Base-by-base conservation (phyloP, 2,329 filamentous ascomycete species). In the Phaeosphaeria sp. region DNA sequence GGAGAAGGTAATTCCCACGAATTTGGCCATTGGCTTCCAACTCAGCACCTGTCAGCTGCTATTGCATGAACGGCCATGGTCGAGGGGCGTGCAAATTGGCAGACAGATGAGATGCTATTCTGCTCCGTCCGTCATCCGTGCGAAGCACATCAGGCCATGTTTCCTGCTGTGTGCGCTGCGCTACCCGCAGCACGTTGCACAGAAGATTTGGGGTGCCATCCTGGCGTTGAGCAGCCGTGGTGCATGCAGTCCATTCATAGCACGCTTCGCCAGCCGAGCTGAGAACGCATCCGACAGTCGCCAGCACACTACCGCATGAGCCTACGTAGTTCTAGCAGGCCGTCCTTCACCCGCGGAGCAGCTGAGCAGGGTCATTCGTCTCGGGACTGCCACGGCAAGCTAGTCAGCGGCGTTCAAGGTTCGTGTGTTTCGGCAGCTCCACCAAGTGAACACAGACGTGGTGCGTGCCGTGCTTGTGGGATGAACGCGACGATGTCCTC, bases 11-110 rank as follows among this genome's bases (percentile, higher is more conserved):
- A 42, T 55, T 52, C 55, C 64, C 64, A 54, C 54, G 57, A 52
- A 47, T 47, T n/a, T 43, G 64, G 64, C 54, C 60, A 66, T 66
- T 66, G 64, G 64, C 56, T 64, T 61, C 64, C 64, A 63, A 51
- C 30, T 21, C 39, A 21, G 46, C 47, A 48, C 25, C 33, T 36
- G 59, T 64, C 64, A 61, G 63, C 63, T 49, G 42, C 49, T 48
- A 46, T 17, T 53, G 56, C 61, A 56, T 39, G 22, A 51, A 51
- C 24, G 36, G 30, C 30, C 30, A 36, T 36, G 30, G 30, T 36
- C 3, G 30, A 36, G 30, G 25, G 30, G 30, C 30, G 15, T 13
- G 30, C 15, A 36, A 13, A 36, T 36, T 36, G 11, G 8, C 30
- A 36, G 30, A 7, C 40, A 49, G 48, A 49, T 36, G 49, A 33